These are phyloP conservation scores for Sporothrix variecibatus DNA, from an alignment of 2,329 filamentous ascomycete species.

Conservation along the genomic window DNA sequence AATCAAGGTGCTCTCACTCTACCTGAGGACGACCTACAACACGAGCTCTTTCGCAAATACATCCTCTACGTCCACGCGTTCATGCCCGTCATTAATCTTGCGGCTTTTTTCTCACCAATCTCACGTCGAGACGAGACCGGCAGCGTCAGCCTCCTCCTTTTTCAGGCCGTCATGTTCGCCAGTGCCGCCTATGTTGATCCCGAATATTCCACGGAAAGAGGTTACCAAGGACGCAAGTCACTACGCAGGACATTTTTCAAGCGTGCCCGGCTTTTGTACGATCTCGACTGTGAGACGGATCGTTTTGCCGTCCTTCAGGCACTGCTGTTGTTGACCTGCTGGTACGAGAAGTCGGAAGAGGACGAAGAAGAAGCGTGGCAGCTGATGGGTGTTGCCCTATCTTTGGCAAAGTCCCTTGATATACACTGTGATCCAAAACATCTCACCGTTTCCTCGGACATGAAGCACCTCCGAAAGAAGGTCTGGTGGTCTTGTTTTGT, in stretches of 20 bases:
- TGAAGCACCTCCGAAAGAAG: background rate
- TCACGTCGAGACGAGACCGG: background rate
- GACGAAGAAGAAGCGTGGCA: background rate
- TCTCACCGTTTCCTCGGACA: background rate
- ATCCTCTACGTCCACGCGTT: background rate
- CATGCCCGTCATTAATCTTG: background rate
- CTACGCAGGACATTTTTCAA: background rate
- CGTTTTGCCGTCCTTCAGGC: background rate
- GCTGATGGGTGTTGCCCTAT: background rate
- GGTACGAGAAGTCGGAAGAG: background rate
- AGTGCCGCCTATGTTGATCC: background rate
- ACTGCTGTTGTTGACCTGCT: background rate
- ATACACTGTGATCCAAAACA: background rate
- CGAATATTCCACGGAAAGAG: background rate
- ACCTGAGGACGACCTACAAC: background rate
- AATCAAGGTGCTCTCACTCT: background rate
- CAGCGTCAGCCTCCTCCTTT: background rate
- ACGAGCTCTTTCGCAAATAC: slow-evolving; percentile 2
- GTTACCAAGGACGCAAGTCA: background rate
- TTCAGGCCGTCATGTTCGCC: background rate
- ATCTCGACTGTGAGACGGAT: background rate
- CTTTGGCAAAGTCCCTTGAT: background rate
- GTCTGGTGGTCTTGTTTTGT: background rate
- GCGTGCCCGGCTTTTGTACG: background rate
- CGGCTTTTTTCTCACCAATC: background rate